Conservation (phyloP, 225 moss, liverwort and hornwort genomes). For the Polytrichum formosum region DNA sequence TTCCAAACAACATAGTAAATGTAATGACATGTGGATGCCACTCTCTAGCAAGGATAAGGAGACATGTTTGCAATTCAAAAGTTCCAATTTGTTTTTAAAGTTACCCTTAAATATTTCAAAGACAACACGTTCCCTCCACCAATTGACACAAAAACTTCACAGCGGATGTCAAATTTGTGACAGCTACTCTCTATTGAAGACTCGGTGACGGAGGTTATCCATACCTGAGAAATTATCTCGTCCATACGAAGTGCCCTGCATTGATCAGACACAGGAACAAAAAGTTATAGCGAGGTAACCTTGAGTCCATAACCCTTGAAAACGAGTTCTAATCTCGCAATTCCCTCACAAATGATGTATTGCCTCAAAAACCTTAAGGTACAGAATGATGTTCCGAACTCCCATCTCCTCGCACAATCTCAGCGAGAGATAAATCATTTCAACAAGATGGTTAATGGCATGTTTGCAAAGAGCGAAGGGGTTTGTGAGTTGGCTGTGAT, state of each 20-base stretch:
- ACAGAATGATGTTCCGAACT: background rate
- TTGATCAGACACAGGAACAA: background rate
- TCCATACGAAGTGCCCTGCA: slow-evolving; percentile 10
- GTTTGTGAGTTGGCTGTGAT: no score
- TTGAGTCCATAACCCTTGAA: no score
- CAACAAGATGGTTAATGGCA: no score
- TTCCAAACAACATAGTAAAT: background rate
- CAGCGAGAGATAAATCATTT: no score
- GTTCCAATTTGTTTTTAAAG: background rate
- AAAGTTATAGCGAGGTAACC: background rate
- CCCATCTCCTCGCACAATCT: background rate
- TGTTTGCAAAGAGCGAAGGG: no score
- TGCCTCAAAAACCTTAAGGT: background rate
- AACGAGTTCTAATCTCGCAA: background rate
- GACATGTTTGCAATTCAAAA: background rate
- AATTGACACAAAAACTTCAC: no score
- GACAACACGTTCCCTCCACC: no score
- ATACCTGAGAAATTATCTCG: slow-evolving; percentile 7
- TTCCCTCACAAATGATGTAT: background rate
- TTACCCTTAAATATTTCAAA: no score
- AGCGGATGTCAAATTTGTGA: background rate
- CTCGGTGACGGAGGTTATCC: background rate
- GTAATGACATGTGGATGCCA: background rate
- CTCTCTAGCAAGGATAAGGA: background rate
- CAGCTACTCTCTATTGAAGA: background rate